phyloP scores from a whole-genome alignment of 2,329 filamentous ascomycete genomes.

The Trichoderma koningiopsis region DNA sequence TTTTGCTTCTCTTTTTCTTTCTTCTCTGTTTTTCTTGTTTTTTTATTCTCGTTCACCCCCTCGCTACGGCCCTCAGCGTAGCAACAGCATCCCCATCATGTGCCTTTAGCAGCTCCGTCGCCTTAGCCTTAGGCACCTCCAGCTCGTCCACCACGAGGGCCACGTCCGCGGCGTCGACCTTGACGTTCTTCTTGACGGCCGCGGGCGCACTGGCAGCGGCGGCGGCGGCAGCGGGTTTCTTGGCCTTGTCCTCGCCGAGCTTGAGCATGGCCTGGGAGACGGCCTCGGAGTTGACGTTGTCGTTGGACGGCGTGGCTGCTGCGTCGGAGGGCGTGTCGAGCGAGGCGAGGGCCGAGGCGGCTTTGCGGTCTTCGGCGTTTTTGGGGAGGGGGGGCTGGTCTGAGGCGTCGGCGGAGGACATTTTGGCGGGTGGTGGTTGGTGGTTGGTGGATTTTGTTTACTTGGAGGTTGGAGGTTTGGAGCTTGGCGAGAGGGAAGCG shows the following conservation, averaged over 20 bases:
- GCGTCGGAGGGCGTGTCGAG: conserved; percentile 61
- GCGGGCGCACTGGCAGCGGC: conserved; percentile 36
- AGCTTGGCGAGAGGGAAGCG: not conserved
- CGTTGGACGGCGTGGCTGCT: conserved; percentile 44
- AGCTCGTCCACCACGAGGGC: conserved; percentile 70
- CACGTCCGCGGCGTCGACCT: conserved; percentile 74
- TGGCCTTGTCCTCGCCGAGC: conserved; percentile 43
- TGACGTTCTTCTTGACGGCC: conserved; percentile 61
- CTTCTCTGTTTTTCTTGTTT: not conserved
- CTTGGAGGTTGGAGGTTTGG: not conserved
- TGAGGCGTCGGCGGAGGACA: conserved; percentile 48
- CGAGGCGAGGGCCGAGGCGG: conserved; percentile 70
- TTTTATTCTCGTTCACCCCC: conserved; percentile 27
- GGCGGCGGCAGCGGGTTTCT: conserved; percentile 36
- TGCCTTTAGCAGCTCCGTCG: conserved; percentile 71
- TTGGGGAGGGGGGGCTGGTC: conserved; percentile 56
- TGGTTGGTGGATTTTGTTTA: not conserved
- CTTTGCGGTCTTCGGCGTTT: conserved; percentile 76
- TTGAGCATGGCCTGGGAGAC: conserved; percentile 72
- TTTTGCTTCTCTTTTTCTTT: not conserved
- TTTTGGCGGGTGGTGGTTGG: not conserved
- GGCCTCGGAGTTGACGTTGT: conserved; percentile 69
- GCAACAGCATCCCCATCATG: conserved; percentile 70
- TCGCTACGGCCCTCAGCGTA: conserved; percentile 63
- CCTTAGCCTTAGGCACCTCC: conserved; percentile 70